A percentile compares a stretch with the other conserved stretches of the same genome.
phyloP scores from a whole-genome alignment of 2,329 filamentous ascomycete species.

The Tolypocladium tundrense region DNA sequence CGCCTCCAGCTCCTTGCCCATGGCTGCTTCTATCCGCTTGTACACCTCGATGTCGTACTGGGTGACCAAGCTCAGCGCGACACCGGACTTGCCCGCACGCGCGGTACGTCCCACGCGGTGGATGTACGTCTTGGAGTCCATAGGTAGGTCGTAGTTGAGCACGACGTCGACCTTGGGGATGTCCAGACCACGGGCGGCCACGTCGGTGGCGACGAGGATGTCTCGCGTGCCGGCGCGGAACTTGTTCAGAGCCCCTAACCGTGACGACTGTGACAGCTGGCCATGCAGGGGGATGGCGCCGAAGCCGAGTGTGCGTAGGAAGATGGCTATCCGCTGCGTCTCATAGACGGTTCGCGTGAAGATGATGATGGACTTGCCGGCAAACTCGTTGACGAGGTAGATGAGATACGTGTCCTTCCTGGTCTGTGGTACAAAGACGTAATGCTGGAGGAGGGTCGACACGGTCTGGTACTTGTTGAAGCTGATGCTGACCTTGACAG shows the following conservation, averaged over 20 bases:
- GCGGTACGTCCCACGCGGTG: constrained; percentile 84
- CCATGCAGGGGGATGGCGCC: constrained; percentile 88
- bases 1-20: constrained; percentile 66
- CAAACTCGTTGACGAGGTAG: constrained; percentile 74
- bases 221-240: constrained; percentile 73
- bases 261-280: constrained; percentile 77
- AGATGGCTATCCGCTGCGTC: constrained; percentile 72
- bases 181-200: constrained; percentile 87
- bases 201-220: constrained; percentile 86
- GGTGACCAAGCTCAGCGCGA: constrained; percentile 71
- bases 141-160: constrained; percentile 74
- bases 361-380: constrained; percentile 77
- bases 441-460: constrained; percentile 75
- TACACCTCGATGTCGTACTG: constrained; percentile 82
- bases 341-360: constrained; percentile 92
- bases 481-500: constrained; percentile 72
- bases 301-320: constrained; percentile 77
- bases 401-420: constrained; percentile 88
- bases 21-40: constrained; percentile 68
- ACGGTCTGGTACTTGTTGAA: constrained; percentile 85
- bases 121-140: constrained; percentile 82
- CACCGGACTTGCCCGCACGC: constrained; percentile 73
- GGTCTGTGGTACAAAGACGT: constrained; percentile 75
- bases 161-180: constrained; percentile 87
- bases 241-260: constrained; percentile 80